Base-by-base conservation (phyloP, 225 moss, liverwort and hornwort genomes). In the Polytrichum formosum region DNA sequence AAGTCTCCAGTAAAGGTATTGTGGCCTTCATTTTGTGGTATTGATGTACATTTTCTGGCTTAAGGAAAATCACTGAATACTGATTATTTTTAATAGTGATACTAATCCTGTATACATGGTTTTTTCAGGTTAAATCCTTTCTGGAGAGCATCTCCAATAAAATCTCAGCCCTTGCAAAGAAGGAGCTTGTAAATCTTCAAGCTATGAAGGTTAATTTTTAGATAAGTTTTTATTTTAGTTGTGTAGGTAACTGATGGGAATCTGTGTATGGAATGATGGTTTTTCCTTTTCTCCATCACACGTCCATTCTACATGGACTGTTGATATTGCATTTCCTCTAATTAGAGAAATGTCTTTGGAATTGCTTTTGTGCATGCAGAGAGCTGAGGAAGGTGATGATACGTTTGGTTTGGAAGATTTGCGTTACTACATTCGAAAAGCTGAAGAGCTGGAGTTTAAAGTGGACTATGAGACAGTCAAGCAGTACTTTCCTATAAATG, bases 401-500 rank as follows among this genome's bases (percentile, higher is more conserved):
- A 74, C 78, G 26, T 94, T 98, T 82, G 90, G 89, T 63, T 91
- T 98, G 72, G 85, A 90, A 80, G 97, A 98, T 76, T 25, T 94
- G 59, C 86, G 97, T 78, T 98, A 98, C 72, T 98, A 94, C 63
- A 98, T 98, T 54, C 86, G 84, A 23, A 98, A 94, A 84, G 90
- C 97, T 67, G 92, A 98, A 77, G 92, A 94, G 74, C 72, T 82
- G 78, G 91, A 94, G 75, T 81, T 92, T 70, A 92, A 98, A 66
- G 86, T 94, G 78, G 90, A 98, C 82, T 91, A 94, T 69, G 92
- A 90, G 81, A 83, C 94, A 80, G 83, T 98, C 58, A 98, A 90
- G 86, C 90, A 92, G 68, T 98, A 94, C 72, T 98, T 98, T 56
- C 97, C 97, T 30, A 80, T 98, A 61, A 92, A 91, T 74, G 84